Percentiles rank a stretch among this genome's conserved stretches.
phyloP scores from a whole-genome alignment of 805 yeast species.

The Wickerhamiella domercqiae region DNA sequence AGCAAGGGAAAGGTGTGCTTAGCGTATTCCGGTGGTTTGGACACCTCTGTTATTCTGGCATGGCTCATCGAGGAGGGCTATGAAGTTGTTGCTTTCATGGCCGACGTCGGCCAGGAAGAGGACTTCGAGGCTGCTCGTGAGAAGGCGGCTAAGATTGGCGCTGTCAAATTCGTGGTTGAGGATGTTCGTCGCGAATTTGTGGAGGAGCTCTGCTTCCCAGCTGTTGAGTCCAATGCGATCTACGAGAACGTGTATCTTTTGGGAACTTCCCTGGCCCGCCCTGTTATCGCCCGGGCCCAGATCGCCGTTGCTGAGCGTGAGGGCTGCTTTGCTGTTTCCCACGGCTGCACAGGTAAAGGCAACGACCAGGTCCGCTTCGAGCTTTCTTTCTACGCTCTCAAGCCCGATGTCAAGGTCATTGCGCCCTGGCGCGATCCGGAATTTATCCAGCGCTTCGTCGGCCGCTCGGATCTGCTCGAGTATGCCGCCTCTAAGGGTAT shows the following conservation, averaged over 20 bases:
- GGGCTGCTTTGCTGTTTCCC: slow-evolving; percentile 97
- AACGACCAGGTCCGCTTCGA: slow-evolving; percentile 98
- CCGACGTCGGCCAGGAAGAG: slow-evolving; percentile 98
- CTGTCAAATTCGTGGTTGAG: slow-evolving; percentile 82
- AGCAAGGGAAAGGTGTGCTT: slow-evolving; percentile 97
- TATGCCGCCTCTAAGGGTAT: slow-evolving; percentile 86
- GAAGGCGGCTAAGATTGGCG: slow-evolving; percentile 94
- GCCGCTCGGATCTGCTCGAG: slow-evolving; percentile 89
- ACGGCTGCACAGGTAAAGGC: slow-evolving; percentile 99
- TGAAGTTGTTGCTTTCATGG: slow-evolving; percentile 96
- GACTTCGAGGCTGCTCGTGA: slow-evolving; percentile 94
- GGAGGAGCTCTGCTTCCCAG: slow-evolving; percentile 85
- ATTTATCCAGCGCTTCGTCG: slow-evolving; percentile 90
- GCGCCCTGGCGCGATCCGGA: slow-evolving; percentile 99
- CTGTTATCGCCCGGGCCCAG: slow-evolving; percentile 97
- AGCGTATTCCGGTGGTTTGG: slow-evolving; percentile 98
- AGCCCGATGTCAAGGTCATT: slow-evolving; percentile 91
- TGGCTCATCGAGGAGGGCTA: slow-evolving; percentile 97
- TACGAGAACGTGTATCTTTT: slow-evolving; percentile 93
- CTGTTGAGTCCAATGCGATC: slow-evolving; percentile 93
- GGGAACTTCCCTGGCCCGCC: slow-evolving; percentile 98
- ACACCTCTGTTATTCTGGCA: slow-evolving; percentile 93
- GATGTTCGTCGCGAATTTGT: slow-evolving; percentile 94
- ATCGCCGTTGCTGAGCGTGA: slow-evolving; percentile 91
- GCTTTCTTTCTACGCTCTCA: slow-evolving; percentile 89